phyloP scores from a whole-genome alignment of 441 rosid species.

The Erodium texanum region DNA sequence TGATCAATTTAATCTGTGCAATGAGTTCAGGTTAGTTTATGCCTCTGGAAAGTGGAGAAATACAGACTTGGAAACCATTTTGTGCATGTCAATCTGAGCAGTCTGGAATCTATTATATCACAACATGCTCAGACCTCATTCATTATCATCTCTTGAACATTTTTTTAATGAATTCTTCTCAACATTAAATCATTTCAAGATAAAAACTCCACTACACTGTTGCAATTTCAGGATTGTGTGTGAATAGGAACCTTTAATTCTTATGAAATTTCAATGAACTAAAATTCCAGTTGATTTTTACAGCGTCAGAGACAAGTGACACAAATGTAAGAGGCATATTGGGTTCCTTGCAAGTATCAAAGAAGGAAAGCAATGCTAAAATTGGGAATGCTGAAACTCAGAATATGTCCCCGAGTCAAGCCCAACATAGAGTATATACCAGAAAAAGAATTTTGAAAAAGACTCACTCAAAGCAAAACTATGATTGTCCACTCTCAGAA shows the following conservation, averaged over 20 bases:
- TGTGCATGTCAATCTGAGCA: background rate
- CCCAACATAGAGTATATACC: constrained; percentile 31
- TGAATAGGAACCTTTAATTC: background rate
- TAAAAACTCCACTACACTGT: background rate
- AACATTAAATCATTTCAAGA: constrained; percentile 5
- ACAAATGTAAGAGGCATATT: constrained; percentile 12
- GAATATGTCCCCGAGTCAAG: constrained; percentile 20
- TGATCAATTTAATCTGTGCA: background rate
- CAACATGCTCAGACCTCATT: constrained; percentile 9
- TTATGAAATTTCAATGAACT: background rate
- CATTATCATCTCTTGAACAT: constrained; percentile 8
- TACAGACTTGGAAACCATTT: constrained; percentile 1
- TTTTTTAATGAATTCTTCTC: background rate
- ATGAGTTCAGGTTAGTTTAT: constrained; percentile 2
- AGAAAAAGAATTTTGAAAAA: constrained; percentile 36
- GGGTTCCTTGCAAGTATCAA: constrained; percentile 18
- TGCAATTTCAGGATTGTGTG: constrained; percentile 1
- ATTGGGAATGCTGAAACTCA: constrained; percentile 19
- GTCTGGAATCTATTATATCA: constrained; percentile 12
- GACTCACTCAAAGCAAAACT: constrained; percentile 20
- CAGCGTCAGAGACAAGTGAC: constrained; percentile 17
- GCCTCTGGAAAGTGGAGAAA: constrained; percentile 7
- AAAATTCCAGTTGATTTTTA: constrained; percentile 10
- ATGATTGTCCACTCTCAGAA: constrained; percentile 35
- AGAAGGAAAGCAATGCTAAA: constrained; percentile 20